phyloP scores from a whole-genome alignment of 1,284 basidiomycete species.

The Trametes sp. region DNA sequence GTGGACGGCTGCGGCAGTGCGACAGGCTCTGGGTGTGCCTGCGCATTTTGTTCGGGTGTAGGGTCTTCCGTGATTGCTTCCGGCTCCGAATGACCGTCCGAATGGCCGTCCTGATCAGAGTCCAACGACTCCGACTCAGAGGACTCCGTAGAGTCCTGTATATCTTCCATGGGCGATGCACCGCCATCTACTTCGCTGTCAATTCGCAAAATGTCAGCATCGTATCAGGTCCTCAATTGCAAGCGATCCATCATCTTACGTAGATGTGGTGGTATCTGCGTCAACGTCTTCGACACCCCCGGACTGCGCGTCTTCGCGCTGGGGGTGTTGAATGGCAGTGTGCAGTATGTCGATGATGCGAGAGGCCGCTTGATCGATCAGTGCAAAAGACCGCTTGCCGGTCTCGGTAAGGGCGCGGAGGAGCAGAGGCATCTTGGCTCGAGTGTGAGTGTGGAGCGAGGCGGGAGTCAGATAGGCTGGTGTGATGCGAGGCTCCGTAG shows the following conservation, averaged over 20 bases:
- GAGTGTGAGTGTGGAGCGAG: not conserved
- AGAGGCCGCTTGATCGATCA: constrained; percentile 2
- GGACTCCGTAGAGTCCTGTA: not conserved
- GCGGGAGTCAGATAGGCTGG: not conserved
- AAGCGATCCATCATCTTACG: too few species aligned
- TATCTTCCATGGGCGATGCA: not conserved
- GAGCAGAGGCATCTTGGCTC: constrained; percentile 7
- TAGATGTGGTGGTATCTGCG: not conserved
- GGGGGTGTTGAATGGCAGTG: not conserved
- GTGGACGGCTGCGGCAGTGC: too few species aligned
- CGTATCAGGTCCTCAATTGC: too few species aligned
- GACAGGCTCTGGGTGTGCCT: too few species aligned
- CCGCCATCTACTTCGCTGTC: not conserved
- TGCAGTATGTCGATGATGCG: constrained; percentile 3
- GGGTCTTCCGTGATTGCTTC: too few species aligned
- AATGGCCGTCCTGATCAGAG: not conserved
- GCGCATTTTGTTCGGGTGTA: too few species aligned
- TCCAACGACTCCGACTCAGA: not conserved
- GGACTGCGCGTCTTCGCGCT: too few species aligned
- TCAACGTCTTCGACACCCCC: not conserved
- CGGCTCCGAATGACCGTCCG: too few species aligned
- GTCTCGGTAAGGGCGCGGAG: constrained; percentile 1
- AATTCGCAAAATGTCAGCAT: too few species aligned
- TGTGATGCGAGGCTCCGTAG: not conserved
- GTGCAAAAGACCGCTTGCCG: not conserved